Evolutionary conservation across 495 filamentous ascomycete genomes (phyloP).

Genomic region (Daldinia caldariorum): DNA sequence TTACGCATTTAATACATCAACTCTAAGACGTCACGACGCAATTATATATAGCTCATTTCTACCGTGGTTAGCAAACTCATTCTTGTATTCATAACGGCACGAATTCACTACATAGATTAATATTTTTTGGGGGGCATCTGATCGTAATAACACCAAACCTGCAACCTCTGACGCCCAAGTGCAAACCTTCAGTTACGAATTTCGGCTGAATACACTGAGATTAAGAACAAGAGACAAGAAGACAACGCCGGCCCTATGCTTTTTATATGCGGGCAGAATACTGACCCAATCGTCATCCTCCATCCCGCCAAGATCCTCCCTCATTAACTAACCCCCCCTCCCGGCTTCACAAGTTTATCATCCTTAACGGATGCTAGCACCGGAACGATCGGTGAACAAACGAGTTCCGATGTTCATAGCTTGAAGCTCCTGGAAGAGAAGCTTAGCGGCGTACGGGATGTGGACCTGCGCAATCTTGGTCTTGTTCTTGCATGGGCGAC

Average conservation of each 20-base stretch:
- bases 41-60: not conserved
- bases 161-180: constrained; percentile 28
- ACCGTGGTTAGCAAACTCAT: not conserved
- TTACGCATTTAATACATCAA: not conserved
- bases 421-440: constrained; percentile 97
- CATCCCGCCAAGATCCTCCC: not conserved
- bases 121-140: constrained; percentile 10
- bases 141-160: constrained; percentile 8
- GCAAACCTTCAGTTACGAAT: constrained; percentile 18
- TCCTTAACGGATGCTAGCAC: constrained; percentile 69
- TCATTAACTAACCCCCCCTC: not conserved
- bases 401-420: constrained; percentile 98
- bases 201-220: not conserved
- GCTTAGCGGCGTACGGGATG: constrained; percentile 97
- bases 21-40: not conserved
- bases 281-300: constrained; percentile 1
- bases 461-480: constrained; percentile 96
- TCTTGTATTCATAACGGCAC: not conserved
- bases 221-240: not conserved
- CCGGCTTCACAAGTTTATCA: not conserved
- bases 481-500: constrained; percentile 97
- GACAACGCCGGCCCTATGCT: constrained; percentile 45
- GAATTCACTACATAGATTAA: constrained; percentile 14
- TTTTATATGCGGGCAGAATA: constrained; percentile 16
- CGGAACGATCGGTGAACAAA: constrained; percentile 90